Evolutionary conservation across 2,329 filamentous ascomycete genomes (phyloP), one percentile per base, ranked within the genome.

Genomic region (Talaromyces amestolkiae): DNA sequence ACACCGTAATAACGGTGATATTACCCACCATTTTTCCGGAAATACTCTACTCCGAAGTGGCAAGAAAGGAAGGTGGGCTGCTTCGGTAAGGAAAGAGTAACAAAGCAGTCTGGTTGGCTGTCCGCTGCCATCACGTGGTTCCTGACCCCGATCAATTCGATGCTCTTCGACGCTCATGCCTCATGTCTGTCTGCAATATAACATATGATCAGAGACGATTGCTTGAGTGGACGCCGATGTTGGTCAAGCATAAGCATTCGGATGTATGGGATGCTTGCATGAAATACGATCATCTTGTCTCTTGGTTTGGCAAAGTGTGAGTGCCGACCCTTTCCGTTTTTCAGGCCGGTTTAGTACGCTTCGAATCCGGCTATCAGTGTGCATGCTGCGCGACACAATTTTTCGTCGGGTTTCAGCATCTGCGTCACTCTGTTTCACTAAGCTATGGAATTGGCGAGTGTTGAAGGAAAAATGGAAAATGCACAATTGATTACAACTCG

Each of bases 101-200:
- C 10, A 15, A 35, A 22, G 5, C n/a, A 43, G 6, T 13, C 39
- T 63, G 61, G 58, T 63, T 63, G 51, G 61, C 19, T 7, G 1
- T 24, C 27, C 3, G 4, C 27, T 9, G 1, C 24, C 22, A 58
- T 63, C 61, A 63, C 61, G 61, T 63, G 61, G 51, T 17, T 58
- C 51, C 51, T 41, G 51, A 49, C 41, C 41, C 27, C 61, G 27
- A 33, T 37, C 19, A 63, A 56, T 63, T 63, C 27, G 41, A 63
- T 43, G 51, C 19, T 51, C 33, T 37, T 37, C 53, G n/a, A 22
- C 22, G 27, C 35, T 45, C 17, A 22, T n/a, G 58, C 58, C 41
- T 60, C n/a, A 10, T n/a, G 1, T 24, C 17, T 33, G 13, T 22
- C 24, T 27, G 22, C 19, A 8, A 47, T n/a, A n/a, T 0, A 9